These are phyloP conservation scores for Mortierella sp. DNA, from an alignment of 371 early-diverging fungal genomes.

Conservation along the genomic window DNA sequence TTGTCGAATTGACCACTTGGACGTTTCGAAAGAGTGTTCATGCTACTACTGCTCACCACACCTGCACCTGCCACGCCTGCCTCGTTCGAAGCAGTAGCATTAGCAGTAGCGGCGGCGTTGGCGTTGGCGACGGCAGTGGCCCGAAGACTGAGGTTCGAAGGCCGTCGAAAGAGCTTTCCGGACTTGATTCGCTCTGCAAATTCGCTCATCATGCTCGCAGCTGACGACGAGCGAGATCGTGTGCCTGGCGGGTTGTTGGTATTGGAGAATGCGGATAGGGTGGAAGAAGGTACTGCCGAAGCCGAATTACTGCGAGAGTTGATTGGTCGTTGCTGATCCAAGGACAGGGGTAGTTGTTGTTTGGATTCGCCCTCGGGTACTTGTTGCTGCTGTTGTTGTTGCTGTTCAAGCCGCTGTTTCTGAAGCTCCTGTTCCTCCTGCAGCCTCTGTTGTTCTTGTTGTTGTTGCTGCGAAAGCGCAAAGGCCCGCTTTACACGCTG, in stretches of 20 bases:
- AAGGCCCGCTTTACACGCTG: slow-evolving; percentile 46
- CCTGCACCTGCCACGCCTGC: too few relatives aligned
- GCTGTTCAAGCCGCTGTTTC: slow-evolving; percentile 10
- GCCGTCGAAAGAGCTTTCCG: slow-evolving; percentile 32
- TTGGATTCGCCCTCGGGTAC: background rate
- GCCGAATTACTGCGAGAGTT: slow-evolving; percentile 20
- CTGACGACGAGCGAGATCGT: slow-evolving; percentile 45
- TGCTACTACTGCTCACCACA: background rate
- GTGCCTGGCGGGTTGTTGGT: slow-evolving; percentile 5
- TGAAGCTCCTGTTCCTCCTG: slow-evolving; percentile 9
- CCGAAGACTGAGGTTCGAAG: slow-evolving; percentile 3
- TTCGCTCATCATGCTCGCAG: slow-evolving; percentile 48
- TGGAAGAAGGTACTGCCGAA: background rate
- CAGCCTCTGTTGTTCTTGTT: slow-evolving; percentile 15
- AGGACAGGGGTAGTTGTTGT: background rate
- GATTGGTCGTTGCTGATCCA: slow-evolving; percentile 15
- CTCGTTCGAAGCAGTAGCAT: background rate
- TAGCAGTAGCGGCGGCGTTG: background rate
- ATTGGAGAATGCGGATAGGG: background rate
- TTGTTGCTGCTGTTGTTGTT: slow-evolving; percentile 3
- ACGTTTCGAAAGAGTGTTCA: background rate
- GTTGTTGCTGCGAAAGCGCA: slow-evolving; percentile 24
- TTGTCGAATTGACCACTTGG: background rate
- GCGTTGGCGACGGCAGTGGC: background rate
- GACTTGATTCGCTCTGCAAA: slow-evolving; percentile 48